Base-by-base conservation (phyloP, 2,329 filamentous ascomycete species). In the Cladorrhinum sp. region DNA sequence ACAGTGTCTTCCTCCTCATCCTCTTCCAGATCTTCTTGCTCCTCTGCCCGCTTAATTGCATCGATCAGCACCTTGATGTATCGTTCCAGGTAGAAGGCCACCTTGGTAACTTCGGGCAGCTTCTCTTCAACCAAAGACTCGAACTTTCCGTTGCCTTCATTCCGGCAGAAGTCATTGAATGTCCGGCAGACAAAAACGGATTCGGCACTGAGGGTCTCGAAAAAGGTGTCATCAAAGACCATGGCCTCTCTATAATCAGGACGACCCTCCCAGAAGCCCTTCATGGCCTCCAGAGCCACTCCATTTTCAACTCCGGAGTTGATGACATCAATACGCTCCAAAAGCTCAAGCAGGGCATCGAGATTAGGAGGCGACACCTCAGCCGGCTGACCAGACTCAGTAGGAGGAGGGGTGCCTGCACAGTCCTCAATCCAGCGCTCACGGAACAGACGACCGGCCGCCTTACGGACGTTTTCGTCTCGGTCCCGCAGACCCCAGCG, bases 361-460 rank as follows among this genome's bases (percentile, higher is more conserved):
- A 95, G 83, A 62, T 82, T 93, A 0, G 90, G 89, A 1, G 82
- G 81, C 1, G 84, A 81, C 5, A 84, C 76, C 61, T 85, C 81
- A 16, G 76, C 76, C 4, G 82, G 80, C 52, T 82, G 81, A 27
- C 83, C 83, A 9, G 82, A 77, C 41, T 85, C 84, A 18, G 81
- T 79, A 53, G 85, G 83, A 38, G 87, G 83, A 7, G 81, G 78
- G 1, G 84, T 80, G 1, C 88, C 88, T 5, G 90, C 92, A 68
- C 93, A 97, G 70, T 98, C 92, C 71, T 98, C 93, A 63, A 99
- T 93, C 95, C 95, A 99, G n/a, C 92, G 86, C 71, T 97, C 93
- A 63, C 90, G 87, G 77, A 99, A 99, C 6, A 98, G 80, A 50
- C 91, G 88, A 7, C 90, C 92, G 2, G 95, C 91, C 8, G 93